Evolutionary conservation across 257 asterid genomes (phyloP).

Genomic region (Scutellaria barbata): DNA sequence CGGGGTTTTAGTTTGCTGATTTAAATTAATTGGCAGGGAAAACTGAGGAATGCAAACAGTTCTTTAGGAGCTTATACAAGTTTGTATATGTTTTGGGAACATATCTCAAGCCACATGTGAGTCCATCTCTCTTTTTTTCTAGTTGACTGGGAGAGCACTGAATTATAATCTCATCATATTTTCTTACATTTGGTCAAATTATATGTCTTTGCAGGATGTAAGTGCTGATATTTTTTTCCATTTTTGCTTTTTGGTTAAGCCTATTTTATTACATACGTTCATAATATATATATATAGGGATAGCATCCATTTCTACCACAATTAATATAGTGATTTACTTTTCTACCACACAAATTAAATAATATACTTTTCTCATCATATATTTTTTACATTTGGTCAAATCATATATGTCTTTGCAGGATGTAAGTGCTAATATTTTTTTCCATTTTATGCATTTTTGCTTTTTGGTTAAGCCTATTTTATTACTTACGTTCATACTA

Average conservation of each 20-base stretch:
- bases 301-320: too few relatives aligned
- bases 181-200: neutral
- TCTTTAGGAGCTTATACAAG: constrained; percentile 75
- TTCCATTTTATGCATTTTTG: neutral
- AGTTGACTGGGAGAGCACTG: constrained; percentile 1
- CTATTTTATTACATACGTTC: neutral
- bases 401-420: neutral
- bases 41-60: constrained; percentile 72
- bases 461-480: neutral
- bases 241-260: neutral
- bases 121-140: constrained; percentile 38
- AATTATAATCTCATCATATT: neutral
- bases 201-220: neutral
- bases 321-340: too few relatives aligned
- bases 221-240: neutral
- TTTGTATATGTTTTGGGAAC: constrained; percentile 91
- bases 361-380: neutral
- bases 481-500: neutral
- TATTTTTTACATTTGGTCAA: neutral
- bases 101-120: constrained; percentile 94
- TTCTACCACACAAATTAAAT: too few relatives aligned
- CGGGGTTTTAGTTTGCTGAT: constrained; percentile 19
- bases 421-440: neutral
- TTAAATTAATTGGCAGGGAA: constrained; percentile 65
- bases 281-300: too few relatives aligned